Conservation (phyloP, 73 alveolate species). For the Paraurostyla sp. region DNA sequence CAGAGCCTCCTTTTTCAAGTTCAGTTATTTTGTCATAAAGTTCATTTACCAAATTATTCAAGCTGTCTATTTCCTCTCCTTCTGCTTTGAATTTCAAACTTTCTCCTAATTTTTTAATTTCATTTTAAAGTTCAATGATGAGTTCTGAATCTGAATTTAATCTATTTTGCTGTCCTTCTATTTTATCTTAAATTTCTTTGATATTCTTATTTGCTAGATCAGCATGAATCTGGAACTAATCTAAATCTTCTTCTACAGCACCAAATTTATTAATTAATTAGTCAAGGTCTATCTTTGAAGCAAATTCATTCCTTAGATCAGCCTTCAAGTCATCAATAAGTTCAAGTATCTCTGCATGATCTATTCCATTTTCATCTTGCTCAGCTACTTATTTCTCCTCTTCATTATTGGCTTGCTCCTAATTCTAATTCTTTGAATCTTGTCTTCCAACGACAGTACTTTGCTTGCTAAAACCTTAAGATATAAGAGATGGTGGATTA, state of each 20-base stretch:
- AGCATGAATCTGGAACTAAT: background rate
- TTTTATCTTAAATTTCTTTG: background rate
- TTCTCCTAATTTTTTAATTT: background rate
- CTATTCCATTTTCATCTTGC: background rate
- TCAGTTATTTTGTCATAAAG: constrained; percentile 1
- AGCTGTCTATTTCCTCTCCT: background rate
- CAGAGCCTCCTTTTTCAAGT: background rate
- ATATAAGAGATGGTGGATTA: background rate
- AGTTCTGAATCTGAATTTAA: background rate
- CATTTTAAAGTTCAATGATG: background rate
- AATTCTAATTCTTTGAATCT: background rate
- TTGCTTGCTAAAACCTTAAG: background rate
- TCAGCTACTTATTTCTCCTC: background rate
- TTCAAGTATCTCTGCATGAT: background rate
- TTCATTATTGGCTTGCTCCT: background rate
- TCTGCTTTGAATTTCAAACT: constrained; percentile 25
- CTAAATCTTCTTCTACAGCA: background rate
- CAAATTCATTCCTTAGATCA: constrained; percentile 21
- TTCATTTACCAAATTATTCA: background rate
- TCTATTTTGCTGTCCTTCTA: background rate
- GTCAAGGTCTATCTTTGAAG: background rate
- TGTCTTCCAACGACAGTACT: background rate
- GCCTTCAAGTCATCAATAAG: constrained; percentile 9
- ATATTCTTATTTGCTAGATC: background rate
- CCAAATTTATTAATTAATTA: background rate